Base-by-base conservation (phyloP, 2,329 filamentous ascomycete species). In the Fusarium veterinarium region DNA sequence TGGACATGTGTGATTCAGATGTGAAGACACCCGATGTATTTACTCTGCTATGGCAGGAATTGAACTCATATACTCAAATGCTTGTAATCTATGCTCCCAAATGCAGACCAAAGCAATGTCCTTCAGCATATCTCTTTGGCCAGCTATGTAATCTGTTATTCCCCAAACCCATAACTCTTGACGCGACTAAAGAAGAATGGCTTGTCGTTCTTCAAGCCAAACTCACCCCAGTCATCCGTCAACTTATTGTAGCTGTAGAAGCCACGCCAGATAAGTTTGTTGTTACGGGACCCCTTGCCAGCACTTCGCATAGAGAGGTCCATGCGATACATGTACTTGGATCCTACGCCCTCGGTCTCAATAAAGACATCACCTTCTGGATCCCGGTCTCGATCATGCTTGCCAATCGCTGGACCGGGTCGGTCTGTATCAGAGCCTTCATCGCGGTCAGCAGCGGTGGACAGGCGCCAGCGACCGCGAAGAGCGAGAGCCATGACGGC, bases 221-320 rank as follows among this genome's bases (percentile, higher is more conserved):
- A 98, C 82, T 93, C 92, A 8, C 87, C 93, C 93, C 93, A 96
- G 81, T 98, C 95, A 80, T 97, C 95, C 12, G 94, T 97, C 77
- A 97, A 81, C 75, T 89, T 89, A 79, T 98, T 97, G 79, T 97
- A 95, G 83, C 92, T 95, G 90, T 94, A 97, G 80, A 95, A 98
- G 2, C 93, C 92, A 76, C 92, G 92, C 95, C 96, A 99, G 1
- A 86, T 84, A 56, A 99, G 83, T 82, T 97, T 97, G 70, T 95
- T 98, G 78, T 97, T 97, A 79, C 91, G 90, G 0, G 91, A 85
- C 1, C 87, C 88, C 71, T 87, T 88, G 17, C 89, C 88, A 0
- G 91, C 89, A 71, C 87, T 91, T 2, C 90, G 89, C 35, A 98
- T 80, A 10, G 88, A 86, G 35, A 99, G 82, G 66, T 95, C 91